Base-by-base conservation (phyloP, 768 basidiomycete genomes). In the Panaeolus papilionaceus region DNA sequence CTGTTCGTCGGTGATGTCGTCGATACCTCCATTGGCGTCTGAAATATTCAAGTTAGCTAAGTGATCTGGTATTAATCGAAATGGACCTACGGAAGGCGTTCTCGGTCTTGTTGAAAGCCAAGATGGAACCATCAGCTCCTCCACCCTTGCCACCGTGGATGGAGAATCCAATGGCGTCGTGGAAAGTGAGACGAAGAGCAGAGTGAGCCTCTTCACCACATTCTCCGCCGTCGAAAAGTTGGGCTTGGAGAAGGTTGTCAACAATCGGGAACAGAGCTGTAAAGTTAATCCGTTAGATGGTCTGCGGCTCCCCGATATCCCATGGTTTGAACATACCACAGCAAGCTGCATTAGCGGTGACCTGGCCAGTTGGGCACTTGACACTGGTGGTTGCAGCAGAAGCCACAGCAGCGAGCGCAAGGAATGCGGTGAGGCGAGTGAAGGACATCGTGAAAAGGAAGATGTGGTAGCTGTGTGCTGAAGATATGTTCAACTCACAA, bases 331-430 rank as follows among this genome's bases (percentile, higher is more conserved):
- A n/a, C 40, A 44, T 33, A 72, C 69, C 66, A 42, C 71, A 72
- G 38, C 69, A 72, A 4, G 71, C 71, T 38, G 54, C 63, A 49
- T 72, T 70, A 18, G 71, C 70, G 8, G 73, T 74, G 18, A 66
- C 64, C 38, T 75, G 72, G 1, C 74, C 74, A 38, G 67, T 68
- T 1, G 70, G 9, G 63, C 74, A 75, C 12, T 71, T 73, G 0
- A 73, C 72, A 18, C 69, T 63, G 64, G 71, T 74, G 64, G 70
- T 47, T 38, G 69, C 51, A 28, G 69, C 71, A 33, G 64, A 39
- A 7, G 33, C 33, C 33, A 33, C 33, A 33, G 67, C 65, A n/a
- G 47, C 58, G 49, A 72, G 67, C 14, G 67, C 63, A 37, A 72
- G 38, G 47, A 64, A 39, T 20, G 66, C n/a, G 11, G 66, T 38